Base-by-base conservation (phyloP, 441 rosid genomes). In the Adansonia rubrostipa region DNA sequence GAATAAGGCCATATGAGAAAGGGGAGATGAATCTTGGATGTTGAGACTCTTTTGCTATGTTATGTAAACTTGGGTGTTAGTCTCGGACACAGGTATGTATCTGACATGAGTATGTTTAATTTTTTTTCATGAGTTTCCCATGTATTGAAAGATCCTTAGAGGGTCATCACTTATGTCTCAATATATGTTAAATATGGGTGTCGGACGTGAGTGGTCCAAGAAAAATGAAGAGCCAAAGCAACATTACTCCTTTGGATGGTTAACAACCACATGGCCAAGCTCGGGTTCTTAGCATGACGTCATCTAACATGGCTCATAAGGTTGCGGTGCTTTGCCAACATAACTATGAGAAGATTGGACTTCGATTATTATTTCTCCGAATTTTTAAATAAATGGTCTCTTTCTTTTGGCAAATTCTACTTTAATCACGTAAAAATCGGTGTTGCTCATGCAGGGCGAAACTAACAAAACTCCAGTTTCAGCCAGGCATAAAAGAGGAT, bases 401-500 rank as follows among this genome's bases (percentile, higher is more conserved):
- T 78, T 13, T 36, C 60, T 63, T 50, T 15, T 50, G 15, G 40
- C 40, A 11, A 45, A 63, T 36, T 75, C 9, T 62, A 0, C 58
- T 50, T 33, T 19, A 36, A 8, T 11, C 19, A 60, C 11, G 28
- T 71, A 1, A 66, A 62, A 15, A 51, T 17, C 3, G 19, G 22
- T 57, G 73, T 81, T 68, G 9, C 54, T 77, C 66, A 14, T 77
- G 74, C 79, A 91, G 93, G 91, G 83, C n/a, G 96, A 88, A 80
- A 67, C 74, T 65, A 88, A 50, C 84, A 87, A 86, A 81, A 91
- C 96, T 78, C 96, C 93, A 33, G 90, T 86, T 54, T 87, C 93
- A 69, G 93, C 92, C 28, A 86, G 91, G 79, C 96, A 91, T 70
- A 86, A 81, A 75, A 85, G 90, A 82, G 96, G 96, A 79, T 91